Conservation (phyloP, 2,329 filamentous ascomycete species). For the Lachnum nothofagi region DNA sequence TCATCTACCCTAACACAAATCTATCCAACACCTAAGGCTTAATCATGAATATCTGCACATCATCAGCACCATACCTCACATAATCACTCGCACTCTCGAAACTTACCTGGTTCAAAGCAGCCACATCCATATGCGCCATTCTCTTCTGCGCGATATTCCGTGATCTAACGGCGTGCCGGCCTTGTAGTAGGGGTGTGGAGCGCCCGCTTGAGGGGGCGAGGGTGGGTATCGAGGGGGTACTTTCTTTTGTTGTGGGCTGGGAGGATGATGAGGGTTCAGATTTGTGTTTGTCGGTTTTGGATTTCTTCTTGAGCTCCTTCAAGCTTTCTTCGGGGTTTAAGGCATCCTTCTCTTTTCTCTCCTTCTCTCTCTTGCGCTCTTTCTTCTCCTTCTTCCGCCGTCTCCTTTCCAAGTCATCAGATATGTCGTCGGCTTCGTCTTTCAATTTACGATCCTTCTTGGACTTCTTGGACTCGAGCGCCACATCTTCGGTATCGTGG, state of each 20-base stretch:
- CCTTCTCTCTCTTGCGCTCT: conserved; percentile 39
- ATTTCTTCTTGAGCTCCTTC: conserved; percentile 19
- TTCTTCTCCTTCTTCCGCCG: conserved; percentile 29
- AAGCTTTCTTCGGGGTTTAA: conserved; percentile 37
- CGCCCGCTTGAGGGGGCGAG: conserved; percentile 40
- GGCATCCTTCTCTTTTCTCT: conserved; percentile 35
- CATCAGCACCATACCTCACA: no score
- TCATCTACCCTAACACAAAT: no score
- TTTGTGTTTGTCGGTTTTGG: conserved; percentile 40
- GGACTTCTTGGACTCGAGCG: conserved; percentile 28
- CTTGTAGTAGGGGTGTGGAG: conserved; percentile 43
- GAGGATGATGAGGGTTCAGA: conserved; percentile 24
- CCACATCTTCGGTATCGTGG: conserved; percentile 12
- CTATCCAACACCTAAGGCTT: background rate
- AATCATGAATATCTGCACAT: no score
- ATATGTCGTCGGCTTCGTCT: conserved; percentile 16
- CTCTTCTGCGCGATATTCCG: conserved; percentile 86
- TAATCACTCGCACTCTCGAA: no score
- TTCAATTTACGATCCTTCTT: conserved; percentile 21
- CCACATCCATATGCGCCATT: conserved; percentile 72
- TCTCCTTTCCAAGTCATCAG: conserved; percentile 32
- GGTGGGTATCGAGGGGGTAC: conserved; percentile 26
- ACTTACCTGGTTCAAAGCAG: conserved; percentile 78
- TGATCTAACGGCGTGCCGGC: conserved; percentile 69
- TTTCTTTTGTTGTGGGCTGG: conserved; percentile 17